Percentiles rank a stretch among this genome's conserved stretches.
phyloP scores from a whole-genome alignment of 345 rosid genomes.

The Physaria fendleri region DNA sequence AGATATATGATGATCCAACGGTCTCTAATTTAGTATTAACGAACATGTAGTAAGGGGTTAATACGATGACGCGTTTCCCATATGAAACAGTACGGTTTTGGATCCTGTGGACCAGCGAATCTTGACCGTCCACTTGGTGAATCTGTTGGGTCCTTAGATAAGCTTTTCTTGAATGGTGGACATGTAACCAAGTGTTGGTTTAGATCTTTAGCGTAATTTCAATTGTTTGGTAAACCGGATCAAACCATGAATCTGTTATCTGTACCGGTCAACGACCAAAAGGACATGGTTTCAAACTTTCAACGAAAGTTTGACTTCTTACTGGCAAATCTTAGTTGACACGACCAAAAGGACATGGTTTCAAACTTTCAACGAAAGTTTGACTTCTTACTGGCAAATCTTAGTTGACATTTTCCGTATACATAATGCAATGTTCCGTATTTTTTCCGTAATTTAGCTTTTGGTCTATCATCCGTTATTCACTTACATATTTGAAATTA shows the following conservation, averaged over 20 bases:
- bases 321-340: no score
- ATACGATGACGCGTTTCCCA: conserved; percentile 14
- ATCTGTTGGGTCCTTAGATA: conserved; percentile 10
- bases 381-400: conserved; percentile 2
- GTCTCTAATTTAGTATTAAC: neutral
- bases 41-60: neutral
- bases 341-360: neutral
- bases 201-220: neutral
- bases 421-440: neutral
- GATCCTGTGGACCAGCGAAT: conserved; percentile 17
- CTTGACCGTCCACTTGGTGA: conserved; percentile 20
- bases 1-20: conserved; percentile 11
- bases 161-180: conserved; percentile 9
- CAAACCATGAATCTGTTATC: neutral
- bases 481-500: no score
- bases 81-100: conserved; percentile 8
- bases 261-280: neutral
- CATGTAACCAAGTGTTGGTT: neutral
- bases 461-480: neutral
- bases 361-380: neutral
- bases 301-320: neutral
- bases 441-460: neutral
- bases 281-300: neutral
- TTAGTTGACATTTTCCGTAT: conserved; percentile 12
- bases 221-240: neutral